Conservation (phyloP, 2,329 filamentous ascomycete genomes). For the Fusarium lyarnte region DNA sequence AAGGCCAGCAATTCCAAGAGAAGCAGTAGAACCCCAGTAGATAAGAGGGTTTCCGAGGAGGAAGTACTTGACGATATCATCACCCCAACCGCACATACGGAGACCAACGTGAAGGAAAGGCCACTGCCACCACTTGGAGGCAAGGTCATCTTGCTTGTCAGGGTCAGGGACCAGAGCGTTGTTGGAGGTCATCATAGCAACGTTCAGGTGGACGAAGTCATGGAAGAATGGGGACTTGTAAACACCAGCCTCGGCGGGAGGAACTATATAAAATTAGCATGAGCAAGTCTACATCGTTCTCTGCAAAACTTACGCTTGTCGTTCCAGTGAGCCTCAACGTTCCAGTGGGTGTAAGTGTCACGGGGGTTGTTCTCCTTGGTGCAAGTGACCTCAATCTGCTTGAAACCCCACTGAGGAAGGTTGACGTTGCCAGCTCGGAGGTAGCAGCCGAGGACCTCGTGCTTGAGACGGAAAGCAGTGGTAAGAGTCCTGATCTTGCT, state of each 20-base stretch:
- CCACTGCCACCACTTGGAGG: conserved; percentile 99
- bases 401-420: conserved; percentile 98
- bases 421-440: conserved; percentile 95
- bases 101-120: conserved; percentile 93
- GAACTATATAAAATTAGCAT: conserved; percentile 66
- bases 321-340: conserved; percentile 94
- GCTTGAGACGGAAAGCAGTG: conserved; percentile 88
- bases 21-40: conserved; percentile 92
- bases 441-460: conserved; percentile 87
- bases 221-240: conserved; percentile 98
- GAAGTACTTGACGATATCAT: conserved; percentile 96
- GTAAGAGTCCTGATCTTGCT: conserved; percentile 90
- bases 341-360: conserved; percentile 98
- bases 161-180: conserved; percentile 97
- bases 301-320: conserved; percentile 77
- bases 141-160: conserved; percentile 98
- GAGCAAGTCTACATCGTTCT: not conserved
- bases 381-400: conserved; percentile 98
- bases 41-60: conserved; percentile 95
- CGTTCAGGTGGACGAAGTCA: conserved; percentile 97
- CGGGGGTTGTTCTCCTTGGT: conserved; percentile 90
- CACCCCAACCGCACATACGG: conserved; percentile 98
- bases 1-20: conserved; percentile 76
- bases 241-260: conserved; percentile 84
- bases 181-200: conserved; percentile 99